Percentiles rank a stretch among this genome's conserved stretches.
These are phyloP conservation scores for Schwanniomyces vanrijiae DNA, from an alignment of 805 yeast genomes.

Conservation along the genomic window DNA sequence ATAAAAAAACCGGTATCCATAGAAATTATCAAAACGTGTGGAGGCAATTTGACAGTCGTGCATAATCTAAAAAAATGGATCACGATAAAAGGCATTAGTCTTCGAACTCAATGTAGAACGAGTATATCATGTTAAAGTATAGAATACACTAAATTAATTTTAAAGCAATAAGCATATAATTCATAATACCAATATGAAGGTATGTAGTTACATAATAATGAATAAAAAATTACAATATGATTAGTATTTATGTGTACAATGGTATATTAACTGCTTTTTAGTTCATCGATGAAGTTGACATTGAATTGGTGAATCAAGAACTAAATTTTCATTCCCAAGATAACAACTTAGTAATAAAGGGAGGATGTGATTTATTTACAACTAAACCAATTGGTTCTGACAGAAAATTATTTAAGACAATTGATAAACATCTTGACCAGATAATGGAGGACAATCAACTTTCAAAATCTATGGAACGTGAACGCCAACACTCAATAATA, in stretches of 20 bases:
- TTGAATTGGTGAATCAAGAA: constrained; percentile 87
- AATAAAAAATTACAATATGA: neutral
- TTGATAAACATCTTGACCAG: constrained; percentile 76
- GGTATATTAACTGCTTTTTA: constrained; percentile 22
- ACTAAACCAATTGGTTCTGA: constrained; percentile 93
- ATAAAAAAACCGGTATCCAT: neutral
- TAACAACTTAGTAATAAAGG: constrained; percentile 56
- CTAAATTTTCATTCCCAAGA: constrained; percentile 60
- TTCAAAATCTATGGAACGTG: constrained; percentile 37
- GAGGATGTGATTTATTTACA: constrained; percentile 91
- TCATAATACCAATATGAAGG: neutral
- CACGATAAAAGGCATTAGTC: neutral
- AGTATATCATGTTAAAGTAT: neutral
- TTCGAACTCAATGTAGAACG: neutral
- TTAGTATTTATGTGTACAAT: neutral
- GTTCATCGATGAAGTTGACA: constrained; percentile 91
- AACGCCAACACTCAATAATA: constrained; percentile 35
- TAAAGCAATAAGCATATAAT: neutral
- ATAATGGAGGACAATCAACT: constrained; percentile 45
- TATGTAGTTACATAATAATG: neutral
- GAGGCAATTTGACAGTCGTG: constrained; percentile 7
- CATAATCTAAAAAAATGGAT: neutral
- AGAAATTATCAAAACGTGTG: constrained; percentile 4
- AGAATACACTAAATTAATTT: neutral
- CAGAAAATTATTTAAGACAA: constrained; percentile 80